Evolutionary conservation across 2,329 filamentous ascomycete genomes (phyloP).

Genomic region (Penicillium sp.): DNA sequence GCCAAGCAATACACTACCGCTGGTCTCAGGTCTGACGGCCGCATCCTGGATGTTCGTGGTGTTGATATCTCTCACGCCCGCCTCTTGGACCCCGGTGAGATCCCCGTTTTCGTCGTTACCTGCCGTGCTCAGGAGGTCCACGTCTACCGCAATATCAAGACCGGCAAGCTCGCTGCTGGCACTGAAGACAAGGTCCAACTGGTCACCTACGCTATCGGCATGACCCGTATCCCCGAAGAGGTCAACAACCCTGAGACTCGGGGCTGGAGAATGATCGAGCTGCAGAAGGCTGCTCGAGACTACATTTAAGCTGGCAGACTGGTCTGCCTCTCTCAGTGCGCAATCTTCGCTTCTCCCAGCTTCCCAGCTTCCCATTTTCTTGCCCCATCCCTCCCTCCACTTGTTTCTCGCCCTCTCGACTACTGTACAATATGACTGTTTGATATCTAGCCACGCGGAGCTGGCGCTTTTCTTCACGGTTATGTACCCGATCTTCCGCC

Average conservation of each 20-base stretch:
- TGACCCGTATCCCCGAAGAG: slow-evolving; percentile 91
- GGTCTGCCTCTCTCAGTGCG: slow-evolving; percentile 1
- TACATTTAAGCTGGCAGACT: slow-evolving; percentile 63
- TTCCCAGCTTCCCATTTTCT: background rate
- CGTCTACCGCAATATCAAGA: slow-evolving; percentile 92
- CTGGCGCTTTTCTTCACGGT: slow-evolving; percentile 33
- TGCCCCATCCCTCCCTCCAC: slow-evolving; percentile 21
- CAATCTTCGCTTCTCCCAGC: background rate
- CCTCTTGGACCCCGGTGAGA: slow-evolving; percentile 54
- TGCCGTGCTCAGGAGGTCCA: slow-evolving; percentile 97
- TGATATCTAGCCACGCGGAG: slow-evolving; percentile 42
- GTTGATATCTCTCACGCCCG: slow-evolving; percentile 70
- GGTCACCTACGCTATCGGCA: slow-evolving; percentile 96
- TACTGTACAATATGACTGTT: slow-evolving; percentile 47
- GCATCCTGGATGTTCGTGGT: slow-evolving; percentile 91
- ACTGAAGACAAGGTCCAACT: slow-evolving; percentile 99
- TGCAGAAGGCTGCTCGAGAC: slow-evolving; percentile 97
- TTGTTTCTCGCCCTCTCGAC: slow-evolving; percentile 36
- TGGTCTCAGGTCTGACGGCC: slow-evolving; percentile 91
- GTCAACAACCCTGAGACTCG: slow-evolving; percentile 96
- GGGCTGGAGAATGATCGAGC: slow-evolving; percentile 95
- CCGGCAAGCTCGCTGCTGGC: slow-evolving; percentile 83
- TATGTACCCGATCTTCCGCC: slow-evolving; percentile 24
- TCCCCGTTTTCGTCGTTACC: slow-evolving; percentile 93
- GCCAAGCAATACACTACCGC: slow-evolving; percentile 94